Percentiles rank a stretch among this genome's conserved stretches.
Conservation (phyloP, 2,329 filamentous ascomycete genomes). For the Aureobasidium mangrovei region DNA sequence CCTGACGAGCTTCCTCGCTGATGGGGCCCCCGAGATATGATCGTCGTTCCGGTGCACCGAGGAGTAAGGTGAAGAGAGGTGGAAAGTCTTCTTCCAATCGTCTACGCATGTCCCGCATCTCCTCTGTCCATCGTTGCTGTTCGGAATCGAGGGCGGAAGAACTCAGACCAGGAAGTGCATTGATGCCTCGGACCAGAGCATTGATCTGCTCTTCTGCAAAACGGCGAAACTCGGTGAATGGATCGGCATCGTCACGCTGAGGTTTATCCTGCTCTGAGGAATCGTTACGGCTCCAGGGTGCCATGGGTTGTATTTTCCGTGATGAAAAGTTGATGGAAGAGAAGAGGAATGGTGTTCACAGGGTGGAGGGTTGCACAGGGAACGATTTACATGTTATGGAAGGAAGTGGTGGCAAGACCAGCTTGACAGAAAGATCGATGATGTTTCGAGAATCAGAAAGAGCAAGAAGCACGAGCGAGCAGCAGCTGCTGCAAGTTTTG, state of each 20-base stretch:
- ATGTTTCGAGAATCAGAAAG: neutral
- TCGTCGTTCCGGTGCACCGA: constrained; percentile 1
- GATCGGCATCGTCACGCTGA: constrained; percentile 34
- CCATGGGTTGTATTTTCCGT: neutral
- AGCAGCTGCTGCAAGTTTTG: constrained; percentile 2
- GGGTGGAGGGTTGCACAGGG: too few relatives aligned
- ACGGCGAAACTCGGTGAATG: constrained; percentile 52
- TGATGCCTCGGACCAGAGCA: constrained; percentile 37
- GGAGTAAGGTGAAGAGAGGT: constrained; percentile 20
- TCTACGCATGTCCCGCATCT: constrained; percentile 18
- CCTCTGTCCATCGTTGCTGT: constrained; percentile 19
- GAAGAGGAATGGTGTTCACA: too few relatives aligned
- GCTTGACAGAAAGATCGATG: neutral
- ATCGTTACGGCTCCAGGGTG: neutral
- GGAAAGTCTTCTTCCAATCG: constrained; percentile 22
- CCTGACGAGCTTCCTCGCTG: constrained; percentile 17
- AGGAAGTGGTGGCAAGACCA: neutral
- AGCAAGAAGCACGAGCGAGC: constrained; percentile 1
- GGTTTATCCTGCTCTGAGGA: constrained; percentile 15
- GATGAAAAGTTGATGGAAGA: too few relatives aligned
- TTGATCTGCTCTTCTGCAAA: constrained; percentile 52
- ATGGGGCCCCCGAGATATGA: constrained; percentile 15
- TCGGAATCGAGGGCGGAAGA: neutral
- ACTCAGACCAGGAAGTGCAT: constrained; percentile 40
- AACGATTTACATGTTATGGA: neutral